Evolutionary conservation across 2,329 filamentous ascomycete species (phyloP).

Genomic region (Talaromyces funiculosus): DNA sequence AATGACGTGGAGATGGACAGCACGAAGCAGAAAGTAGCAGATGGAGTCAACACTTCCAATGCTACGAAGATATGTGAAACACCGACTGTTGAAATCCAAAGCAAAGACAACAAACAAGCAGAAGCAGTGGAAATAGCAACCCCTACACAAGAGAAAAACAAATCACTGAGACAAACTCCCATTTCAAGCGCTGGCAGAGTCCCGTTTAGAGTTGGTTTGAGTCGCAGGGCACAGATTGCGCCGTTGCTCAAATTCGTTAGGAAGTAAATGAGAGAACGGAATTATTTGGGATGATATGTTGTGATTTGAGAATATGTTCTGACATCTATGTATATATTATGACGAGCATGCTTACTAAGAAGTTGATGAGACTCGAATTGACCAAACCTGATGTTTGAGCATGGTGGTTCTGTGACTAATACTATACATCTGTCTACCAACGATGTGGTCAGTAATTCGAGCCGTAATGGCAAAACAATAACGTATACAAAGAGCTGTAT

Average conservation of each 20-base stretch:
- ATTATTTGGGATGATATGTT: not conserved
- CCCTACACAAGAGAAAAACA: constrained; percentile 10
- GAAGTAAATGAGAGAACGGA: constrained; percentile 25
- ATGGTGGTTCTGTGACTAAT: not conserved
- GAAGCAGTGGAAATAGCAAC: constrained; percentile 5
- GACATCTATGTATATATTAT: not conserved
- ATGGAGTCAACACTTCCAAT: not conserved
- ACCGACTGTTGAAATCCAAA: constrained; percentile 13
- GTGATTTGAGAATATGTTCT: not conserved
- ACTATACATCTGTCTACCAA: not conserved
- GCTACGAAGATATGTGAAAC: not conserved
- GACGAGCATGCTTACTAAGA: not conserved
- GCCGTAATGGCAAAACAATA: not conserved
- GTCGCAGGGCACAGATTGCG: constrained; percentile 44
- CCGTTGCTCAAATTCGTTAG: constrained; percentile 43
- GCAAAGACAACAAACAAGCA: constrained; percentile 3
- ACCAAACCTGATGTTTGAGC: not conserved
- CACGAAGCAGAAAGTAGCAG: not conserved
- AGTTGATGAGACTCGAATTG: not conserved
- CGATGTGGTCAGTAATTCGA: too few species aligned
- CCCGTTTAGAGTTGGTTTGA: constrained; percentile 45
- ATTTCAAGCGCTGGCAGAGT: constrained; percentile 35
- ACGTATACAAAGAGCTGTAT: not conserved
- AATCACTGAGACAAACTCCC: constrained; percentile 37
- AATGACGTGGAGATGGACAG: not conserved